Base-by-base conservation (phyloP, 768 basidiomycete genomes). In the Suillus luteus region DNA sequence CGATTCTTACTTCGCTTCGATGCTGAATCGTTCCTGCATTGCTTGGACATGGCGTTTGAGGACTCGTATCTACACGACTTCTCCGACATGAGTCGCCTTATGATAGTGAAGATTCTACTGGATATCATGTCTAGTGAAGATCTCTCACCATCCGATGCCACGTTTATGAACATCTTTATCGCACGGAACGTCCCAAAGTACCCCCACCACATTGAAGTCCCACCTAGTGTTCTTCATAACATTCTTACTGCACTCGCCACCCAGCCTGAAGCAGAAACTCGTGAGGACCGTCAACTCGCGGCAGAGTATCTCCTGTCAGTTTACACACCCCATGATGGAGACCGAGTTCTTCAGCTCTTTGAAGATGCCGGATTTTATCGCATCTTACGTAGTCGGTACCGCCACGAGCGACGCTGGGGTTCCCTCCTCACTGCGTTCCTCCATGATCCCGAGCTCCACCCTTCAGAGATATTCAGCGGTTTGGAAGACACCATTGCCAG, bases 111-210 rank as follows among this genome's bases (percentile, higher is more conserved):
- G 69, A 89, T 94, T 61, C 79, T 98, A 41, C 82, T 95, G 62
- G 95, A 98, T 70, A 87, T 96, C 41, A 68, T 90, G 7, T 79
- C 86, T 6, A 72, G 78, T 59, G 78, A 77, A 27, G 80, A 81
- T 57, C 76, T 95, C 33, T 77, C 85, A 0, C 75, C 84, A 35
- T 75, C 82, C 46, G 94, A 93, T 72, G 77, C 80, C 63, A 95
- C 92, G 3, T 92, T 99, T 74, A 83, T 96, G 58, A 88, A 96
- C 71, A 99, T 99, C 65, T 99, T 99, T 76, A 84, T 99, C 62
- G 93, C 97, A 4, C 90, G 96, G 64, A 99, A 99, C 74, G 86
- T 97, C 12, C 94, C 97, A 0, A 99, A 98, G 77, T 99, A 99
- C 77, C 88, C 91, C 1, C 95, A 97, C 76, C 93, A 89, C 74